Conservation (phyloP, 805 yeast species). For the Wickerhamiella azymoides region DNA sequence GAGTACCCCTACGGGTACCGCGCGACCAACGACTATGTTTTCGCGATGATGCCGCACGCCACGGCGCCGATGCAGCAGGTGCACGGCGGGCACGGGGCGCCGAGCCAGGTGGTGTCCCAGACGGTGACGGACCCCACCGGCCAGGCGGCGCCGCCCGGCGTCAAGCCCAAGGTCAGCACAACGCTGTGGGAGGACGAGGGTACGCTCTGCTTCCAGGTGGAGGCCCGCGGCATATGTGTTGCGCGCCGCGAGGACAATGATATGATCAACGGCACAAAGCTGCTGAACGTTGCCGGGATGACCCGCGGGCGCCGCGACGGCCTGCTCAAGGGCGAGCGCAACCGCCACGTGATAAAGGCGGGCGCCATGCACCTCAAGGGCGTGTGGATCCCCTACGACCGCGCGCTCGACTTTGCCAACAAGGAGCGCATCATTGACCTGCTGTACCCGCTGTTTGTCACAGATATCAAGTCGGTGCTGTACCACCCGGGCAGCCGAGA, state of each 20-base stretch:
- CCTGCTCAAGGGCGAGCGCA: conserved; percentile 59
- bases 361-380: conserved; percentile 84
- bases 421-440: conserved; percentile 58
- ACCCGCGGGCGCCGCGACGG: conserved; percentile 82
- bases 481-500: conserved; percentile 22
- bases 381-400: conserved; percentile 79
- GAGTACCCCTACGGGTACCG: conserved; percentile 8
- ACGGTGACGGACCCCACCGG: conserved; percentile 28
- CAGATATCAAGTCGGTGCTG: conserved; percentile 44
- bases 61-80: conserved; percentile 5
- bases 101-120: conserved; percentile 5
- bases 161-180: conserved; percentile 52
- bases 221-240: conserved; percentile 65
- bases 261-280: conserved; percentile 75
- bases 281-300: conserved; percentile 73
- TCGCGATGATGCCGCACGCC: conserved; percentile 9
- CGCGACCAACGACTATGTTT: conserved; percentile 6
- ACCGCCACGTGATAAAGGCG: conserved; percentile 67
- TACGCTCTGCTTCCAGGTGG: conserved; percentile 74
- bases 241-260: conserved; percentile 75
- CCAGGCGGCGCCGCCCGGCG: conserved; percentile 28
- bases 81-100: conserved; percentile 9
- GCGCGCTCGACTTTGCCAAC: conserved; percentile 72
- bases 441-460: conserved; percentile 55
- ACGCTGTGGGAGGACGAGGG: conserved; percentile 89